Base-by-base conservation (phyloP, 805 yeast species). In the Hanseniaspora guilliermondii region DNA sequence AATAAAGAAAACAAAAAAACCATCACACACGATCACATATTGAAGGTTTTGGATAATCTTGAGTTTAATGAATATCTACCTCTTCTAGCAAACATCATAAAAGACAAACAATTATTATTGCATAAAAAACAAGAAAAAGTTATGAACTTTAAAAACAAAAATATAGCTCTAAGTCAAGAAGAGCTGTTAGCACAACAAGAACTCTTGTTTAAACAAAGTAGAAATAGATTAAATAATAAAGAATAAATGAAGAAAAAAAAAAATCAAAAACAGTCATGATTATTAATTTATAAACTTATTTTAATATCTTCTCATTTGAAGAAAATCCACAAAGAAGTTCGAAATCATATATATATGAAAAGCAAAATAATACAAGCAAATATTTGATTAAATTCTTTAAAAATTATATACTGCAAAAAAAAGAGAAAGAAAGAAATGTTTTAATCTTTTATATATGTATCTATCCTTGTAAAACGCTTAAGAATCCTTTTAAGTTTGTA, bases 1-100 rank as follows among this genome's bases (percentile, higher is more conserved):
- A 91, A 93, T 62, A 85, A 84, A 62, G 98, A 93, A 65, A 81
- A 94, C 53, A 93, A 93, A 68, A 93, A 93, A 69, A 93, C 98
- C 2, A 93, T 93, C 44, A 95, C 96, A 0, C 84, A 95, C 1
- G 98, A 93, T 66, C 98, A 93, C 65, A 97, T 93, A 38, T 76
- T 91, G 58, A 85, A 83, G 63, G 97, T 97, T 0, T 71, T 93
- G 45, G 82, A 79, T 58, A 95, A 85, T 62, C 73, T 93, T 54
- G 98, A 95, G 27, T 93, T 87, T 67, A 76, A 76, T 30, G 88
- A 86, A 56, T 93, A 91, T 66, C 74, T 93, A 50, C 89, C 84
- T 36, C 83, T 87, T 27, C 78, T 93, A 45, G 83, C 85, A 62
- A 82, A 83, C 58, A 86, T 86, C 22, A 73, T 91, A 58, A 78